Evolutionary conservation across 257 asterid species (phyloP).

Genomic region (Vinca minor): DNA sequence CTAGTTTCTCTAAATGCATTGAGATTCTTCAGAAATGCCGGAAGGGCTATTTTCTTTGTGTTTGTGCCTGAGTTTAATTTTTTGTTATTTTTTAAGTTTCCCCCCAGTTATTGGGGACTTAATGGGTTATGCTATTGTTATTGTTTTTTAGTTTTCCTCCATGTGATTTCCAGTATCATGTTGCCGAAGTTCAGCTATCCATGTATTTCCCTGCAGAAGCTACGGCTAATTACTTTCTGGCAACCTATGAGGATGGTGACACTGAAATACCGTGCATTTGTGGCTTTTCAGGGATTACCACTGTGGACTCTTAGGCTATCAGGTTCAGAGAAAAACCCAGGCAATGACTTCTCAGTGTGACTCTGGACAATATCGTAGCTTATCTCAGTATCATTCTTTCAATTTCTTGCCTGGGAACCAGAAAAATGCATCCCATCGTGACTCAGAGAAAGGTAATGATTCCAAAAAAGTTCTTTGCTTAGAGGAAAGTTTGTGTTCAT

Average conservation of each 20-base stretch:
- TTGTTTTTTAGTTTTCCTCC: not conserved
- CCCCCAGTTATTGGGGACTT: no score
- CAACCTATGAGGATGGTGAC: not conserved
- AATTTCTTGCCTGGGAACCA: conserved; percentile 20
- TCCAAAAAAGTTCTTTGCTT: not conserved
- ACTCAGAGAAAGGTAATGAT: conserved; percentile 4
- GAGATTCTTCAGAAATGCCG: not conserved
- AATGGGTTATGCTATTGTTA: no score
- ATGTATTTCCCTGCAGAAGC: not conserved
- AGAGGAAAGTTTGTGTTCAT: not conserved
- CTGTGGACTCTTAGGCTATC: conserved; percentile 77
- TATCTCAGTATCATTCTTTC: conserved; percentile 18
- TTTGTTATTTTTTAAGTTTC: no score
- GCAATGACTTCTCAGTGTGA: conserved; percentile 24
- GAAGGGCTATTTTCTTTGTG: not conserved
- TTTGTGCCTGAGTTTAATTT: no score
- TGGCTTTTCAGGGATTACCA: conserved; percentile 28
- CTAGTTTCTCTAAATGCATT: not conserved
- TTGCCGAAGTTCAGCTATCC: not conserved
- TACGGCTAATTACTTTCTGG: not conserved
- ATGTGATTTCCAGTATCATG: not conserved
- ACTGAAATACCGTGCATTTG: not conserved
- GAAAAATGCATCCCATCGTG: conserved; percentile 1
- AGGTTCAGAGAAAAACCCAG: conserved; percentile 27
- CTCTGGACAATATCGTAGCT: conserved; percentile 24